Conservation (phyloP, 2,329 filamentous ascomycete genomes). For the Colletotrichum gloeosporioides region DNA sequence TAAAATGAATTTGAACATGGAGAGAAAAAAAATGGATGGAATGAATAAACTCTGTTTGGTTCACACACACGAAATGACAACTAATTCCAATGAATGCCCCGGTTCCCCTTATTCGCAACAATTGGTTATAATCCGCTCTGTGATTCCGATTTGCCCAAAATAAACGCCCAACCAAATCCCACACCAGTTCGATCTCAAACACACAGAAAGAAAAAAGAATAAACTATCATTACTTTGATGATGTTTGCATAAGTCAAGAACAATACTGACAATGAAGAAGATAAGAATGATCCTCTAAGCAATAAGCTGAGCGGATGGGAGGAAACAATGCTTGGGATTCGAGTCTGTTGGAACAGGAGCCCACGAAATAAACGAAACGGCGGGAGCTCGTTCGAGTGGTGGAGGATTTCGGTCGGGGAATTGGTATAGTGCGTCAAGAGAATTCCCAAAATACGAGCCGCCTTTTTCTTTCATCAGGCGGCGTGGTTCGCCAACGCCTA, state of each 20-base stretch:
- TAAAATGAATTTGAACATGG: background rate
- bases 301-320: background rate
- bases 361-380: background rate
- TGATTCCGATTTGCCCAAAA: background rate
- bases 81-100: background rate
- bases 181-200: background rate
- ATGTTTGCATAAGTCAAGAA: background rate
- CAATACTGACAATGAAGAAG: slow-evolving; percentile 18
- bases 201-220: background rate
- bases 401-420: background rate
- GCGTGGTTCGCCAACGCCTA: background rate
- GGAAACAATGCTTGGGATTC: background rate
- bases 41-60: background rate
- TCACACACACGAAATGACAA: background rate
- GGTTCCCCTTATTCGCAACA: background rate
- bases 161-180: background rate
- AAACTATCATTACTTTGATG: slow-evolving; percentile 20
- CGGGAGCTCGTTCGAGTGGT: background rate
- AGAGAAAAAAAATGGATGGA: background rate
- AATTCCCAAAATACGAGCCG: background rate
- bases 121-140: slow-evolving; percentile 2
- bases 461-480: background rate
- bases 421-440: background rate
- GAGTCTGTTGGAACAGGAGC: background rate
- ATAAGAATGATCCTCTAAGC: background rate